Conservation (phyloP, 2,329 filamentous ascomycete species). For the Volutella citrinella region DNA sequence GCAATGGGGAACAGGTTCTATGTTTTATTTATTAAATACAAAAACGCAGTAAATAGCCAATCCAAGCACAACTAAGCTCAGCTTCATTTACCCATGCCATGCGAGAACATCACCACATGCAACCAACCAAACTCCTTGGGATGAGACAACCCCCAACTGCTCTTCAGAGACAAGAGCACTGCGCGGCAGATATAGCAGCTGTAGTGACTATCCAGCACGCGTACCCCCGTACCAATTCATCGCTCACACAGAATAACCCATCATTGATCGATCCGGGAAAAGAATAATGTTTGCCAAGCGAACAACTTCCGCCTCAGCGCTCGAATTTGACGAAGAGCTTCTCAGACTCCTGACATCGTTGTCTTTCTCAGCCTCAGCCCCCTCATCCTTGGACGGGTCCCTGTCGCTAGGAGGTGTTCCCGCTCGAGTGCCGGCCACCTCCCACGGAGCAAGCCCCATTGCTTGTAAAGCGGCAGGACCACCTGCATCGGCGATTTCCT, state of each 20-base stretch:
- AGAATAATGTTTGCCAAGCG: constrained; percentile 55
- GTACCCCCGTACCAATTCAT: no score
- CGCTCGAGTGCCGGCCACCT: constrained; percentile 31
- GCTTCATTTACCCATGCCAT: no score
- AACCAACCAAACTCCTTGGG: no score
- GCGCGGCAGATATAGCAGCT: no score
- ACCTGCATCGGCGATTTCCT: constrained; percentile 49
- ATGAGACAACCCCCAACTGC: no score
- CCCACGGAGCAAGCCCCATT: constrained; percentile 57
- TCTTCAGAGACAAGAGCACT: no score
- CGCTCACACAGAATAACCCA: constrained; percentile 27
- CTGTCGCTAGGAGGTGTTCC: constrained; percentile 25
- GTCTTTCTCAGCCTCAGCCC: constrained; percentile 25
- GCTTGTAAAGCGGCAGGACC: constrained; percentile 50
- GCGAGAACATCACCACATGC: neutral
- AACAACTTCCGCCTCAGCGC: constrained; percentile 51
- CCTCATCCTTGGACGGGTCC: constrained; percentile 20
- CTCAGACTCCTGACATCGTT: constrained; percentile 22
- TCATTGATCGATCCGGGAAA: constrained; percentile 48
- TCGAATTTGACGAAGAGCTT: constrained; percentile 26
- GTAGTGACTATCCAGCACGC: no score
- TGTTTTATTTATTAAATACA: constrained; percentile 3
- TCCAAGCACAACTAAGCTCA: no score
- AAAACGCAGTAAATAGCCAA: no score
- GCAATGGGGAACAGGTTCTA: neutral